Conservation (phyloP, 2,329 filamentous ascomycete genomes). For the Clathrospora elynae region DNA sequence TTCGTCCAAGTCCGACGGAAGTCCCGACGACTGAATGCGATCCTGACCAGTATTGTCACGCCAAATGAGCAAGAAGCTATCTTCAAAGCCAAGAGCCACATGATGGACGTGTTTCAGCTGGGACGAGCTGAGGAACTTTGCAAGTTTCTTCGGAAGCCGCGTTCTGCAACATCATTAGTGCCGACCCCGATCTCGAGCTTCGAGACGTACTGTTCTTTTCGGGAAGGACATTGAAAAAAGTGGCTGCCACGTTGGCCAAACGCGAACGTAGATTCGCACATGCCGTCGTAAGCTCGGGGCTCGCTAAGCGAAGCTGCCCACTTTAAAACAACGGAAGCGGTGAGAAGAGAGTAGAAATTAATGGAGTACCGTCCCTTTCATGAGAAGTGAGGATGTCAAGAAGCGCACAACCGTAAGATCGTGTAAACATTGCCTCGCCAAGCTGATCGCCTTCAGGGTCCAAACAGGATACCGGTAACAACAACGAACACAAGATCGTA, state of each 20-base stretch:
- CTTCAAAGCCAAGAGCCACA: slow-evolving; percentile 39
- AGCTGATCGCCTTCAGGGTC: slow-evolving; percentile 39
- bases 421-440: slow-evolving; percentile 26
- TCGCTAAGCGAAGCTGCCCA: slow-evolving; percentile 10
- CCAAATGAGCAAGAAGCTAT: slow-evolving; percentile 45
- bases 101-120: slow-evolving; percentile 36
- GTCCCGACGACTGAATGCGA: slow-evolving; percentile 31
- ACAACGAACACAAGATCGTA: background rate
- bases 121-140: slow-evolving; percentile 28
- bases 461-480: slow-evolving; percentile 37
- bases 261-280: slow-evolving; percentile 43
- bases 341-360: slow-evolving; percentile 1
- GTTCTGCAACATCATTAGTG: slow-evolving; percentile 18
- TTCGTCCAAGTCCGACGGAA: slow-evolving; percentile 32
- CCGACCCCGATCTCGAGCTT: background rate
- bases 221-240: slow-evolving; percentile 41
- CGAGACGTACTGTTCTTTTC: slow-evolving; percentile 32
- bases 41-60: slow-evolving; percentile 32
- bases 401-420: slow-evolving; percentile 9
- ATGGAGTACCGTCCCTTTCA: slow-evolving; percentile 1
- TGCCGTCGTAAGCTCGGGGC: slow-evolving; percentile 10
- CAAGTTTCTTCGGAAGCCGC: slow-evolving; percentile 37
- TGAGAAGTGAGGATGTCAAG: slow-evolving; percentile 8
- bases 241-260: slow-evolving; percentile 46
- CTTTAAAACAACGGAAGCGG: slow-evolving; percentile 6